Conservation (phyloP, 2,329 filamentous ascomycete genomes). For the Colletotrichum karsti region DNA sequence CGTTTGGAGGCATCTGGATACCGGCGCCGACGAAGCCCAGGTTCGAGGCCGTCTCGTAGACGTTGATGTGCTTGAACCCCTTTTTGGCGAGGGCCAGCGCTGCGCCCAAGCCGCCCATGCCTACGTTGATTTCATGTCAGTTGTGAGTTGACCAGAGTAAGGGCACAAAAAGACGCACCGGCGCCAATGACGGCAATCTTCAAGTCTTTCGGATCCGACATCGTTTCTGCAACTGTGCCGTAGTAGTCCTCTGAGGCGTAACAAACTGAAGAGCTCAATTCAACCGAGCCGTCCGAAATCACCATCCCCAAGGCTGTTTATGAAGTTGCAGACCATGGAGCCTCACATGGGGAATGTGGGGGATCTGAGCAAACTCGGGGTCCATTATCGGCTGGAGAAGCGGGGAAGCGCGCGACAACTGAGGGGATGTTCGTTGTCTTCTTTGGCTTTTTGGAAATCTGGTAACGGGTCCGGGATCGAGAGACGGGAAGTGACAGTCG, state of each 20-base stretch:
- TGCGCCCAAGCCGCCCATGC: conserved; percentile 80
- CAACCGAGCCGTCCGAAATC: background rate
- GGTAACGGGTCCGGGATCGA: conserved; percentile 12
- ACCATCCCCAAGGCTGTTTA: background rate
- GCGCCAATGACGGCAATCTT: conserved; percentile 57
- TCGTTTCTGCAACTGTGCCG: conserved; percentile 24
- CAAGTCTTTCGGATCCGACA: conserved; percentile 43
- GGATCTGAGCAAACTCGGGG: conserved; percentile 18
- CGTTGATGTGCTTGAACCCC: conserved; percentile 77
- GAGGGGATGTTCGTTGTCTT: conserved; percentile 20
- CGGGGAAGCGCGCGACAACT: conserved; percentile 16
- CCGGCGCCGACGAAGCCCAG: conserved; percentile 86
- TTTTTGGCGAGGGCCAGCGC: conserved; percentile 79
- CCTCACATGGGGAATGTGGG: conserved; percentile 23
- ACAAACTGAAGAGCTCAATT: background rate
- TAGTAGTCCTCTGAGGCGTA: background rate
- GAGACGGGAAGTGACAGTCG: conserved; percentile 5
- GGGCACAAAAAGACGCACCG: conserved; percentile 40
- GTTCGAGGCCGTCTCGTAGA: conserved; percentile 77
- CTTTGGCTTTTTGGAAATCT: conserved; percentile 7
- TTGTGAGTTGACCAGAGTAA: background rate
- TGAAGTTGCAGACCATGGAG: conserved; percentile 16
- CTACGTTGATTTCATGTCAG: conserved; percentile 44
- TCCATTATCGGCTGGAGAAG: conserved; percentile 22
- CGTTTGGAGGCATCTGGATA: conserved; percentile 85